These are phyloP conservation scores for Wickerhamomyces canadensis DNA, from an alignment of 805 yeast species.

Conservation along the genomic window DNA sequence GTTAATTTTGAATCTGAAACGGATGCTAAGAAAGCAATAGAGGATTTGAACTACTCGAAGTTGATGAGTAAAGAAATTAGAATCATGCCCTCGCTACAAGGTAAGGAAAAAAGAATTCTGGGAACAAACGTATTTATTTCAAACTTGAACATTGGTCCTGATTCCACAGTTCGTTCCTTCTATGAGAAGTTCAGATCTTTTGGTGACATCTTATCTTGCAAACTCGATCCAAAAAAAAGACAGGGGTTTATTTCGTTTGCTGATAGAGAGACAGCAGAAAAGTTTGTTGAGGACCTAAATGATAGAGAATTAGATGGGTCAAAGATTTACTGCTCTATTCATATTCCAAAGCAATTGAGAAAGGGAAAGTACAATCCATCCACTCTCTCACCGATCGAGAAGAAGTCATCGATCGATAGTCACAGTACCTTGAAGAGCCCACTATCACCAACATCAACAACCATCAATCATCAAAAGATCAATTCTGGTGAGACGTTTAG, in stretches of 20 bases:
- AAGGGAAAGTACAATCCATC: too few species aligned
- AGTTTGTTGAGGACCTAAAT: conserved; percentile 29
- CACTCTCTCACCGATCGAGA: too few species aligned
- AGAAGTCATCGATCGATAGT: too few species aligned
- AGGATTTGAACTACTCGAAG: conserved; percentile 45
- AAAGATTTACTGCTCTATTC: conserved; percentile 33
- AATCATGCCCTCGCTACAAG: conserved; percentile 51
- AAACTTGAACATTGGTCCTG: conserved; percentile 27
- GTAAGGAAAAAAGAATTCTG: conserved; percentile 31
- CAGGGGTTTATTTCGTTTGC: conserved; percentile 38
- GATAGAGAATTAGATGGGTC: conserved; percentile 25
- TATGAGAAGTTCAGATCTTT: conserved; percentile 43
- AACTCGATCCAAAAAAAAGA: conserved; percentile 30
- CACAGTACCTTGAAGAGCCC: too few species aligned
- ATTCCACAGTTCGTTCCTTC: conserved; percentile 38
- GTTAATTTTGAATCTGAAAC: conserved; percentile 47
- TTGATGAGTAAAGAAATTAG: conserved; percentile 40
- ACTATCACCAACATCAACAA: neutral
- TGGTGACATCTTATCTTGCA: conserved; percentile 42
- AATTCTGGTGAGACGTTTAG: too few species aligned
- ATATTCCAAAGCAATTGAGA: conserved; percentile 27
- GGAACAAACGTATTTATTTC: conserved; percentile 49
- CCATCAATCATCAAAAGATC: too few species aligned
- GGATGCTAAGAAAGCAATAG: conserved; percentile 53
- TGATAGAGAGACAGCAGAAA: conserved; percentile 27